phyloP scores from a whole-genome alignment of 2,329 filamentous ascomycete genomes.

The Coniochaeta hoffmannii region DNA sequence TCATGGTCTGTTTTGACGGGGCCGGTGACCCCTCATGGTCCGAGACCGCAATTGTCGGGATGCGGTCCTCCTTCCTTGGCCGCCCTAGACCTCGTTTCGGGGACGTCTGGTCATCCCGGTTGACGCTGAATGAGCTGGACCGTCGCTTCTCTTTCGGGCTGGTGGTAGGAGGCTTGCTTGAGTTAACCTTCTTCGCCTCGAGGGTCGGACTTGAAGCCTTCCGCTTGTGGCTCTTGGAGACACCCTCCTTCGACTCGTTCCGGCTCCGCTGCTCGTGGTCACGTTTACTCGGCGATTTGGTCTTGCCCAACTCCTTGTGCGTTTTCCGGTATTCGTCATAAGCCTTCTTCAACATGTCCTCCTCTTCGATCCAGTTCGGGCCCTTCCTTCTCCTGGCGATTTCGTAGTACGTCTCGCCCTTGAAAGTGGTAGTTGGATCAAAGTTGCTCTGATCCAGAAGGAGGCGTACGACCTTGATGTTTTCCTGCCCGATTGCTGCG shows the following conservation, averaged over 20 bases:
- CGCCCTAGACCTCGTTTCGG: conserved; percentile 45
- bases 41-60: conserved; percentile 37
- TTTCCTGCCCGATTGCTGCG: conserved; percentile 83
- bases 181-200: conserved; percentile 35
- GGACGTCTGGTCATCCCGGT: conserved; percentile 38
- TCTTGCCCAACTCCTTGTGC: conserved; percentile 39
- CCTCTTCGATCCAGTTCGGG: conserved; percentile 85
- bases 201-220: conserved; percentile 40
- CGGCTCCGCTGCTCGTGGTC: conserved; percentile 34
- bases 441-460: conserved; percentile 71
- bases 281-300: conserved; percentile 39
- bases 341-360: conserved; percentile 68
- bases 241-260: conserved; percentile 37
- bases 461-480: conserved; percentile 76
- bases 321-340: conserved; percentile 57
- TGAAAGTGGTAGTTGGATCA: conserved; percentile 71
- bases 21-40: conserved; percentile 47
- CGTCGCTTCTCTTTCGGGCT: conserved; percentile 44
- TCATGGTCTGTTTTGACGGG: conserved; percentile 37
- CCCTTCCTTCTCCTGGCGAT: conserved; percentile 77
- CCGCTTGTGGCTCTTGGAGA: conserved; percentile 32
- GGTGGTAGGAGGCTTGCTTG: conserved; percentile 25
- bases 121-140: conserved; percentile 31
- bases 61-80: conserved; percentile 47
- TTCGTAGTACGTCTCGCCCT: conserved; percentile 78